phyloP scores from a whole-genome alignment of 805 yeast species.

The Hanseniaspora mollemarum region DNA sequence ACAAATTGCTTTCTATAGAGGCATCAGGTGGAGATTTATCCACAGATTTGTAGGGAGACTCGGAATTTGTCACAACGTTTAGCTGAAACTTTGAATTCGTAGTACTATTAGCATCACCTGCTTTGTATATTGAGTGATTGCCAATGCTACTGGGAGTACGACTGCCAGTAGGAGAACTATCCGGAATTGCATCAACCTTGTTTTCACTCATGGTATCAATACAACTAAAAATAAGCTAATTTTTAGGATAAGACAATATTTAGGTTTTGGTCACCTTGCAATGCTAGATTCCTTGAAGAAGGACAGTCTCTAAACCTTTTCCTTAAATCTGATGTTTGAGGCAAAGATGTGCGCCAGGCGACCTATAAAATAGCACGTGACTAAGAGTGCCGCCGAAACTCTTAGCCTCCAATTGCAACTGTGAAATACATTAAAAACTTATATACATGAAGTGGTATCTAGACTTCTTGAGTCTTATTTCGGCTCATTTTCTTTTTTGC shows the following conservation, averaged over 20 bases:
- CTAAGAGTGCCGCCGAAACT: neutral
- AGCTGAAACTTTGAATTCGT: neutral
- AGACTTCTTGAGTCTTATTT: neutral
- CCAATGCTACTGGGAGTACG: neutral
- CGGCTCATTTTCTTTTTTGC: neutral
- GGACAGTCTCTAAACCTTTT: too few relatives aligned
- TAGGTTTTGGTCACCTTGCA: too few relatives aligned
- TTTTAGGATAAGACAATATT: too few relatives aligned
- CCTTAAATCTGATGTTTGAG: too few relatives aligned
- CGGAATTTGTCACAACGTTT: neutral
- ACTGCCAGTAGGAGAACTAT: too few relatives aligned
- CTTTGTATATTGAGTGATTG: conserved; percentile 2
- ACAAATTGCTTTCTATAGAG: neutral
- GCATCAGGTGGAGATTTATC: neutral
- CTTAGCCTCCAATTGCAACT: too few relatives aligned
- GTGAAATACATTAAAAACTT: neutral
- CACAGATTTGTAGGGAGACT: neutral
- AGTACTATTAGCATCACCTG: neutral
- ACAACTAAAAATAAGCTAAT: too few relatives aligned
- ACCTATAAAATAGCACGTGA: too few relatives aligned
- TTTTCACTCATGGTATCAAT: neutral
- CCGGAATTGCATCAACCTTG: too few relatives aligned
- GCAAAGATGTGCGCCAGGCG: too few relatives aligned
- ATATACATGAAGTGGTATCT: neutral
- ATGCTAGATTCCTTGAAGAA: too few relatives aligned